Base-by-base conservation (phyloP, 169 alveolate species). In the Eimeria falciformis region DNA sequence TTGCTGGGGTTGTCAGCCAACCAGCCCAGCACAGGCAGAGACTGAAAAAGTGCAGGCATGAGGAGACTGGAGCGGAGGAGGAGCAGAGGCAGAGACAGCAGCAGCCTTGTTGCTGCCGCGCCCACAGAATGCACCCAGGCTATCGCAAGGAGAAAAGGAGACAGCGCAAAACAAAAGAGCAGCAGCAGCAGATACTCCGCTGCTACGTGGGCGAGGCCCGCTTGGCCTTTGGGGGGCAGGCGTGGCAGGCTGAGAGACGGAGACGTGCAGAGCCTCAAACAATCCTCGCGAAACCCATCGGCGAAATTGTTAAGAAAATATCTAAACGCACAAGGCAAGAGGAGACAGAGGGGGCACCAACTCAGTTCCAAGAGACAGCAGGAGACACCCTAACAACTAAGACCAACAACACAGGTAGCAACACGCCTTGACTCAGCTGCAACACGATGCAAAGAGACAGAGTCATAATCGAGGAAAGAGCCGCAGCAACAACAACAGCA, bases 221-320 rank as follows among this genome's bases (percentile, higher is more conserved):
- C 79, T 5, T 40, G 79, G 46, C 50, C 37, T 18, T 5, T 11
- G 37, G 79, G 79, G 37, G 79, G 79, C 79, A 7, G 40, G 50
- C 5, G 46, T 25, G 79, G 79, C 79, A 68, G 46, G 37, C 37
- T 5, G 18, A 25, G 7, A 29, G 46, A 68, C 12, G 79, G 47
- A 29, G 37, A 68, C 37, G 50, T 65, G 69, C 71, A 84, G 47
- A 84, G 40, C n/a, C 50, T 33, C 77, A 84, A 66, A 56, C 85
- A 85, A 45, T 94, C 95, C 75, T 94, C 95, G 29, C 56, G 84
- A 83, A 91, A 94, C 2, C 95, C 95, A 77, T 94, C 95, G 43
- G 75, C 68, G 43, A 94, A 56, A 75, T 92, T 91, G 79, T 94
- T 94, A 46, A 94, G 43, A 46, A 94, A 65, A 29, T 91, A 94